Evolutionary conservation across 2,329 filamentous ascomycete species (phyloP), one percentile per base, ranked within the genome.

Genomic region (Epichloe coenophiala): DNA sequence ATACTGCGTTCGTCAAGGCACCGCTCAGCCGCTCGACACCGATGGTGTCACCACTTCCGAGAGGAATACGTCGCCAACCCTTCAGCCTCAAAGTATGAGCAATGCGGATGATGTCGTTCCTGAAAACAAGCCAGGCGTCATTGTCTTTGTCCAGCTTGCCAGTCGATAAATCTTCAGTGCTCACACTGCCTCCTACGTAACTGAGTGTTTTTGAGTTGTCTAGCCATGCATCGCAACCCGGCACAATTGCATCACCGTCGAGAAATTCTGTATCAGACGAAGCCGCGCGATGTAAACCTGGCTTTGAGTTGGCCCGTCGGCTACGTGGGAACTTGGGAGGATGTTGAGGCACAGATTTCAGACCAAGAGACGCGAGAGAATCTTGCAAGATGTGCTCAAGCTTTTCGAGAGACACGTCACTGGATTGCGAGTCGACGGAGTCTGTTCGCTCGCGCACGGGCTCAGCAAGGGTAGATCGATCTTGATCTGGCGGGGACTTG

Each of bases 1-100:
- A 98, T 37, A 98, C 90, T 11, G 91, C 89, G 63, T 98, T 98
- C 19, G 93, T 98, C 57, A 98, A 70, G 8, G 93, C 93, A 54
- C 93, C 93, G 64, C 91, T 96, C 31, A 94, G 72, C 47, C 87
- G 78, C 65, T 86, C 77, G 5, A 93, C 84, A 2, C 76, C 75
- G 55, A 93, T 82, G 38, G 72, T 73, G 47, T 80, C 78, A 56
- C 84, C 86, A 55, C 74, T 72, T 11, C 87, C 84, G 48, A 91
- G 69, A 0, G 88, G 78, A 0, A 98, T 81, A 53, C 82, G 82
- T 49, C 90, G 81, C 93, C 93, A 98, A 9, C 91, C 88, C 64
- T 95, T 95, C 35, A 97, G 76, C 49, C 82, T 81, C 48, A 98
- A 72, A 0, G 93, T 98, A 65, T 97, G 93, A 0, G 88, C 77